Conservation (phyloP, 805 yeast genomes). For the Candida andamanensis region DNA sequence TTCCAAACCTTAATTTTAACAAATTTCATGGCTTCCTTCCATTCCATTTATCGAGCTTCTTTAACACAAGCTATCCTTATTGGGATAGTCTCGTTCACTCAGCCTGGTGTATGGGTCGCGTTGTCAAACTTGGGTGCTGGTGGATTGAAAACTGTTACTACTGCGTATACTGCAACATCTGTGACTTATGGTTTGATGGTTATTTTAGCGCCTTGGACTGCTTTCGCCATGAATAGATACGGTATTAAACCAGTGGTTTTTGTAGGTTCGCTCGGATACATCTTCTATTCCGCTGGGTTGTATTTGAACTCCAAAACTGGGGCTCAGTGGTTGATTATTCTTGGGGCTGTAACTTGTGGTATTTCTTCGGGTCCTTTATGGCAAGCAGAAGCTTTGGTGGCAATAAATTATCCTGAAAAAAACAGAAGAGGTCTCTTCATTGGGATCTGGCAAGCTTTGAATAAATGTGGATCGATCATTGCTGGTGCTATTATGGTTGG, state of each 20-base stretch:
- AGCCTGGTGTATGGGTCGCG: conserved; percentile 18
- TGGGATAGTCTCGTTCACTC: conserved; percentile 17
- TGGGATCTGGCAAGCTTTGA: conserved; percentile 20
- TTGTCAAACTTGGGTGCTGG: conserved; percentile 19
- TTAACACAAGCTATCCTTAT: conserved; percentile 1
- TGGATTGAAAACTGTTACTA: conserved; percentile 13
- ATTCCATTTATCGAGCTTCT: conserved; percentile 1
- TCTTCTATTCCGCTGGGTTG: conserved; percentile 19
- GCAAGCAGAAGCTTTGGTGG: conserved; percentile 22
- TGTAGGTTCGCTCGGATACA: conserved; percentile 19
- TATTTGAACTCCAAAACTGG: conserved; percentile 21
- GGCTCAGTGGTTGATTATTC: conserved; percentile 16
- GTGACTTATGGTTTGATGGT: conserved; percentile 17
- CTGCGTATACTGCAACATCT: conserved; percentile 14
- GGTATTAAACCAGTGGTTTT: conserved; percentile 14
- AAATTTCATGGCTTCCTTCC: not conserved
- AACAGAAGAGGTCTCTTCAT: conserved; percentile 18
- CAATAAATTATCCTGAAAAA: conserved; percentile 17
- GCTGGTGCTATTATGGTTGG: conserved; percentile 18
- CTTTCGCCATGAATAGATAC: conserved; percentile 15
- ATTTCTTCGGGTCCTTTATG: conserved; percentile 20
- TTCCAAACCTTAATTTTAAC: too few relatives aligned
- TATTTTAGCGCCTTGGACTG: conserved; percentile 13
- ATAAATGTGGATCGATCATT: conserved; percentile 19
- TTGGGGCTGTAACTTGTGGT: conserved; percentile 19